Evolutionary conservation across 352 stramenopile genomes (phyloP).

Genomic region (Pythium brachiatum): DNA sequence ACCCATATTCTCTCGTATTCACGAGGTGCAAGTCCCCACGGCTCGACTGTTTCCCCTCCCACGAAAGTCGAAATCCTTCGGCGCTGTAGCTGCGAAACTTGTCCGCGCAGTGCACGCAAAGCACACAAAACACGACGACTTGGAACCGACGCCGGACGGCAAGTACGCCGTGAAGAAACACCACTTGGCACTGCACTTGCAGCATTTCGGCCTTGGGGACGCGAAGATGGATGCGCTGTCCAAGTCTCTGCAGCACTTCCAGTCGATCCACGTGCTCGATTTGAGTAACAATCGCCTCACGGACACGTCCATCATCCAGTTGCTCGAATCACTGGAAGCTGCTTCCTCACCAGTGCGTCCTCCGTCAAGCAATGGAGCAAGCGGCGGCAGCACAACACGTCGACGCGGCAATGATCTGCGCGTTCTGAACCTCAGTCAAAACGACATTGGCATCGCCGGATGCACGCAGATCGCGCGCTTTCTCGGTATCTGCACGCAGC

Average conservation of each 20-base stretch:
- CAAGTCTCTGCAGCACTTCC: slow-evolving; percentile 52
- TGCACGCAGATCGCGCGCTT: slow-evolving; percentile 61
- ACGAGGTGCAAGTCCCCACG: slow-evolving; percentile 27
- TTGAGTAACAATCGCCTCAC: slow-evolving; percentile 70
- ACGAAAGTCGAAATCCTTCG: slow-evolving; percentile 30
- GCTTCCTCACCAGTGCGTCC: slow-evolving; percentile 6
- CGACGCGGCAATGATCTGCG: slow-evolving; percentile 40
- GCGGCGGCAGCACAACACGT: slow-evolving; percentile 2
- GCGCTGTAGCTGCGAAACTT: slow-evolving; percentile 36
- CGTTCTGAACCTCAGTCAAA: slow-evolving; percentile 69
- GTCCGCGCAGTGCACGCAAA: slow-evolving; percentile 34
- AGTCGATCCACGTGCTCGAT: slow-evolving; percentile 60
- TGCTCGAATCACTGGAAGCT: slow-evolving; percentile 50
- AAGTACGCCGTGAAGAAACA: slow-evolving; percentile 37
- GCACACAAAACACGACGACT: slow-evolving; percentile 27
- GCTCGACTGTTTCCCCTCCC: slow-evolving; percentile 10
- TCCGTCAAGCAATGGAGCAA: slow-evolving; percentile 1
- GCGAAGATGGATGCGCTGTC: slow-evolving; percentile 53
- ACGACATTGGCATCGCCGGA: slow-evolving; percentile 49
- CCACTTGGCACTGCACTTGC: slow-evolving; percentile 50
- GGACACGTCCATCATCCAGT: slow-evolving; percentile 51
- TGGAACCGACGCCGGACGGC: slow-evolving; percentile 25
- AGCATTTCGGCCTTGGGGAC: slow-evolving; percentile 75
- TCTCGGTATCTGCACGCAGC: slow-evolving; percentile 35
- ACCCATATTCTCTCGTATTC: slow-evolving; percentile 69